phyloP scores from a whole-genome alignment of 257 asterid genomes.

The Phtheirospermum japonicum region DNA sequence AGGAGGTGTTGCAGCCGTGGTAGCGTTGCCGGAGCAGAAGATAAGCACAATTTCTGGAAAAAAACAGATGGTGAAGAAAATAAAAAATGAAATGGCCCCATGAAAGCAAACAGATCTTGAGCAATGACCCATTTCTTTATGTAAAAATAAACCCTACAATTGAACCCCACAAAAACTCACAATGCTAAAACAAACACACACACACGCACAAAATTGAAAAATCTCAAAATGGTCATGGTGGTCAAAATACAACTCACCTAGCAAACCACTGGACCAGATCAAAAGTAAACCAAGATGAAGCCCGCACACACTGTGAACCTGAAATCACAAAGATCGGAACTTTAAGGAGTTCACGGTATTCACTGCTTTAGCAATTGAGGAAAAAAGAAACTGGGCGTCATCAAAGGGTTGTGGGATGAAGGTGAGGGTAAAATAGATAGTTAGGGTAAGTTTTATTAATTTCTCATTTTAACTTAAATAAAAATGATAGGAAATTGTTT shows the following conservation, averaged over 20 bases:
- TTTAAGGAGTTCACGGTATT: constrained; percentile 35
- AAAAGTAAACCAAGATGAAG: constrained; percentile 37
- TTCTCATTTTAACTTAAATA: too few relatives aligned
- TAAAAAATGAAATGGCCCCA: constrained; percentile 44
- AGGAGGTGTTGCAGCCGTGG: too few relatives aligned
- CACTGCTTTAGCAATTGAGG: constrained; percentile 33
- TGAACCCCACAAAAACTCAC: constrained; percentile 50
- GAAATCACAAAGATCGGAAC: constrained; percentile 49
- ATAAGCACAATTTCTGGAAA: constrained; percentile 43
- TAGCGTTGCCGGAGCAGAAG: too few relatives aligned
- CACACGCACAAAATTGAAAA: not conserved
- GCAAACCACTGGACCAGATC: constrained; percentile 47
- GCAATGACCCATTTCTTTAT: constrained; percentile 61
- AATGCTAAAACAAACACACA: constrained; percentile 23
- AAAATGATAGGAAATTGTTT: too few relatives aligned
- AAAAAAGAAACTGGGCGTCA: too few relatives aligned
- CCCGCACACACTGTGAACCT: constrained; percentile 28
- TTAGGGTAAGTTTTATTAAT: too few relatives aligned
- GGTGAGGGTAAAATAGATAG: too few relatives aligned
- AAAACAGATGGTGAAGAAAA: constrained; percentile 33
- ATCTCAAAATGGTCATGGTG: constrained; percentile 23
- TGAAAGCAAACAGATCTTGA: constrained; percentile 63
- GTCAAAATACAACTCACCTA: constrained; percentile 39
- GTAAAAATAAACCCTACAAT: constrained; percentile 47
- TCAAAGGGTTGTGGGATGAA: too few relatives aligned